Evolutionary conservation across 768 basidiomycete genomes (phyloP), one percentile per base, ranked within the genome.

Genomic region (Trametes elegans): DNA sequence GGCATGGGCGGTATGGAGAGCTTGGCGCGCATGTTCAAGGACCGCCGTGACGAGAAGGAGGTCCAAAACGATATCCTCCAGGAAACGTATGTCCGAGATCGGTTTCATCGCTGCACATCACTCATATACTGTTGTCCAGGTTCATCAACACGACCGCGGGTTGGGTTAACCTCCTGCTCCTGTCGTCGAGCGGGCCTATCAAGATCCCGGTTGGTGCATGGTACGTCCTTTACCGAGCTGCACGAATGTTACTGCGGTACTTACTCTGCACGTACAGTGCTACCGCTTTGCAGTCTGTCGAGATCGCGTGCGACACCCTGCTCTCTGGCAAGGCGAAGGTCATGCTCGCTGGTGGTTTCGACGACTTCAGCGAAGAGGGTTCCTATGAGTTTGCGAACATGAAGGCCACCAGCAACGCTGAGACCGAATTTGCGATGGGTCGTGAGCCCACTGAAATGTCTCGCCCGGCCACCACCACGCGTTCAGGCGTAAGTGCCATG

Each of bases 61-160:
- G 94, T 98, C 1, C 97, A 98, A 74, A 98, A 95, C 66, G 97
- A 99, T 66, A 90, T 99, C 60, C 77, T 99, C 38, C 97, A 98
- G 71, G 97, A 99, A 73, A 98, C 97, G 90, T 93, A 64, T 67
- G 91, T 79, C n/a, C n/a, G n/a, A n/a, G n/a, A n/a, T n/a, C n/a
- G n/a, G n/a, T n/a, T n/a, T n/a, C n/a, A n/a, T n/a, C n/a, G 1
- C 2, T 24, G 0, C 23, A 14, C 38, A 16, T 0, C 19, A 7
- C 7, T 7, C 34, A 10, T 38, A 43, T 26, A 18, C 26, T 26
- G 14, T 32, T 14, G 21, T 24, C 9, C 61, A 95, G 93, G 28
- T 99, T 98, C 80, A 99, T 99, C 78, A 99, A 98, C 73, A 98
- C 94, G 3, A 94, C 94, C 38, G 95, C 96, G 54, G 96, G 96